Evolutionary conservation across 441 rosid genomes (phyloP).

Genomic region (Erysimum pusillum): DNA sequence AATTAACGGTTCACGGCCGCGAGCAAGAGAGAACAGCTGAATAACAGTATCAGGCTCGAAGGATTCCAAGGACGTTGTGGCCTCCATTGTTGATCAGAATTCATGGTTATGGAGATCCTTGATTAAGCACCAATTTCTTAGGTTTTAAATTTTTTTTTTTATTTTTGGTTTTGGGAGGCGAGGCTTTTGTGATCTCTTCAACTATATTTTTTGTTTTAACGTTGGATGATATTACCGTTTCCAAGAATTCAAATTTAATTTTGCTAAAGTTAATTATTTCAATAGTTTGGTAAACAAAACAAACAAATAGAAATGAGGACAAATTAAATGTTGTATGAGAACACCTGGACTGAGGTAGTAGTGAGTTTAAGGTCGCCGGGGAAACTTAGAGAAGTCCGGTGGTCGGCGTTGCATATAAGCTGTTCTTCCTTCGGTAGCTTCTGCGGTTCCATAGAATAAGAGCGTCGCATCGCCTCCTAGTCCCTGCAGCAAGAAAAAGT

Average conservation of each 20-base stretch:
- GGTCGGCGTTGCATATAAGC: conserved; percentile 77
- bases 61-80: no score
- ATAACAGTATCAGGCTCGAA: no score
- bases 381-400: conserved; percentile 86
- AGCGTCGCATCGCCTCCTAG: conserved; percentile 87
- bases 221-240: background rate
- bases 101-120: no score
- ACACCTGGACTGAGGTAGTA: conserved; percentile 5
- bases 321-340: background rate
- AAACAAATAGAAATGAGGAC: conserved; percentile 16
- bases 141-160: no score
- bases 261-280: background rate
- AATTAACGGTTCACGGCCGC: no score
- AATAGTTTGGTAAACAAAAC: background rate
- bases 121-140: no score
- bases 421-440: conserved; percentile 82
- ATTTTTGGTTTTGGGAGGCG: no score
- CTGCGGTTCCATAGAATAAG: conserved; percentile 84
- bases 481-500: conserved; percentile 50
- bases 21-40: no score
- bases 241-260: background rate
- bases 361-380: conserved; percentile 64
- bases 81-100: no score
- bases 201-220: background rate
- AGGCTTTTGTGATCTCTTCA: background rate